phyloP scores from a whole-genome alignment of 176 grass and related monocot genomes.

The Carex cristatella region DNA sequence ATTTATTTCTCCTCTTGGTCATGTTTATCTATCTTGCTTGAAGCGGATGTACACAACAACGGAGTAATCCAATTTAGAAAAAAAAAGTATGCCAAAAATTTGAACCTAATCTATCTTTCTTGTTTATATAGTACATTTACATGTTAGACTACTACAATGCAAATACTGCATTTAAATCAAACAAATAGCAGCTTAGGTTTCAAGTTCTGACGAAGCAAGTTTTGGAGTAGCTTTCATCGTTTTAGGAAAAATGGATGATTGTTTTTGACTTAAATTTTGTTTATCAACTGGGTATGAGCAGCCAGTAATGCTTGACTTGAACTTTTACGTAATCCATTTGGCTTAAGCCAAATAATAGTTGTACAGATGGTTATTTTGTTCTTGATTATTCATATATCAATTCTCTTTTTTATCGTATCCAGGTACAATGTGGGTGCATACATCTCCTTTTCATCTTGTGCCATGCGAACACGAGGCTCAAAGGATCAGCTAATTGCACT shows the following conservation, averaged over 20 bases:
- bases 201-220: neutral
- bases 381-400: neutral
- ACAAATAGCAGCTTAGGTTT: neutral
- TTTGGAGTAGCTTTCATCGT: neutral
- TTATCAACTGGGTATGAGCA: neutral
- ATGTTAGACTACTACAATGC: neutral
- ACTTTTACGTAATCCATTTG: neutral
- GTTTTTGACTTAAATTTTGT: neutral
- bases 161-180: conserved; percentile 13
- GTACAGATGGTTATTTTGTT: neutral
- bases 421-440: conserved; percentile 87
- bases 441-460: conserved; percentile 80
- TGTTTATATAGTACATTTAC: neutral
- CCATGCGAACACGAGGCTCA: conserved; percentile 89
- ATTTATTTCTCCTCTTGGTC: neutral
- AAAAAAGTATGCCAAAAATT: neutral
- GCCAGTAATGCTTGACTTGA: neutral
- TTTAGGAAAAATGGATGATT: neutral
- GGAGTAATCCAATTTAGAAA: conserved; percentile 1
- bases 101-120: neutral
- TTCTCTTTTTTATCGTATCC: conserved; percentile 14
- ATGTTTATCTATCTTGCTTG: neutral
- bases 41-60: neutral
- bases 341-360: neutral
- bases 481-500: conserved; percentile 88